Percentiles rank a stretch among this genome's conserved stretches.
Evolutionary conservation across 805 yeast species (phyloP).

Genomic region (Maudiozyma bulderi): DNA sequence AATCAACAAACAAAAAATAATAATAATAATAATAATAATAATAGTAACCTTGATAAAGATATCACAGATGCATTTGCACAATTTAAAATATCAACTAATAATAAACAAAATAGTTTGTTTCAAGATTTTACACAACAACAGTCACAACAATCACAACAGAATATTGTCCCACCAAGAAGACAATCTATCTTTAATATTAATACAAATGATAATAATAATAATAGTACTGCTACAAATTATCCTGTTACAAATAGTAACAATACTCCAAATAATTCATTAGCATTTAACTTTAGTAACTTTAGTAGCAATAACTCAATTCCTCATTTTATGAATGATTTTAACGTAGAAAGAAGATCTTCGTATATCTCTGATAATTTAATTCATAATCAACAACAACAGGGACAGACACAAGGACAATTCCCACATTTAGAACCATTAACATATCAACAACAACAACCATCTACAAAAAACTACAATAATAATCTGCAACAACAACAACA

Average conservation of each 20-base stretch:
- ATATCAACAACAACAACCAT: conserved; percentile 3
- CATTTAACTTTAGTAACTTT: neutral
- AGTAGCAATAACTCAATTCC: neutral
- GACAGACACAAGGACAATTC: neutral
- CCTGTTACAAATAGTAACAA: neutral
- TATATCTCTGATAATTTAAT: conserved; percentile 61
- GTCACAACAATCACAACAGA: neutral
- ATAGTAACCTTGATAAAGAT: neutral
- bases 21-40: neutral
- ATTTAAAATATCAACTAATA: neutral
- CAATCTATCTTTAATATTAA: conserved; percentile 9
- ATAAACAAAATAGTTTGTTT: too few species aligned
- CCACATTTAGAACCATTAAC: neutral
- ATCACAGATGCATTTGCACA: neutral
- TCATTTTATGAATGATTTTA: neutral
- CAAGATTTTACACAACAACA: neutral
- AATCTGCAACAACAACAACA: neutral
- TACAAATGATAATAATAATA: neutral
- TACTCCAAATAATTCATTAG: neutral
- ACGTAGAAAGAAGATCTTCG: conserved; percentile 48
- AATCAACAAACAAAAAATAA: neutral
- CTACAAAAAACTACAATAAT: neutral
- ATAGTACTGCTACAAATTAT: neutral
- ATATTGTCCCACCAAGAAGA: conserved; percentile 4
- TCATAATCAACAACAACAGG: conserved; percentile 10